Evolutionary conservation across 108 stramenopile species (phyloP), one percentile per base, ranked within the genome.

Genomic region (Fistulifera pelliculosa): DNA sequence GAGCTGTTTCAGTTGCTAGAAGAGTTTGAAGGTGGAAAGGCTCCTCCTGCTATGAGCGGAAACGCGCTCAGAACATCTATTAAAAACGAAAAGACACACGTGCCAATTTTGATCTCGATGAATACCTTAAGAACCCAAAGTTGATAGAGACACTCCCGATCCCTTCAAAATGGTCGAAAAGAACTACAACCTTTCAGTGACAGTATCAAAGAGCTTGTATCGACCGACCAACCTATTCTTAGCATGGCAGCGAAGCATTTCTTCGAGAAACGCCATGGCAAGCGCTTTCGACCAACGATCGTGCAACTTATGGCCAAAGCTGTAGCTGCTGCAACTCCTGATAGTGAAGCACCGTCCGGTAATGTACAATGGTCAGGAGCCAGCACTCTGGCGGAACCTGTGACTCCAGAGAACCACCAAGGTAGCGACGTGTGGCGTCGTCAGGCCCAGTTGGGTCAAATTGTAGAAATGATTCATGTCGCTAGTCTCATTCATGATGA

Each of bases 391-490:
- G 85, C 76, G 0, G 78, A 76, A 11, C 56, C 79, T 12, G 68
- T 89, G 22, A 85, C 74, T 22, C 50, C 76, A 5, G 56, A 62
- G 41, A 92, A 92, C 53, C 90, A 95, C 57, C 55, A 85, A 56
- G 85, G 87, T 24, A 77, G 81, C 25, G 88, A 87, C 8, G 92
- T 76, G n/a, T 83, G 81, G 85, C 66, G 81, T 15, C 56, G 73
- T n/a, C 93, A 93, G 64, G 85, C 75, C 5, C 93, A 95, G 65
- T 73, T 98, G 26, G 95, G 94, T 2, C 95, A 96, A 62, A 96
- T 98, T 58, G 94, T 96, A 22, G 96, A 98, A 62, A 98, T 98
- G 96, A 98, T 98, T 69, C 96, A 98, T 62, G 96, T 98, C 1
- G 96, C 96, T 7, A 87, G 85, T 0, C 66, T 98, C 12, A 98